A percentile compares a stretch with the other conserved stretches of the same genome.
These are phyloP conservation scores for Herpetospermum pedunculosum DNA, from an alignment of 306 rosid species.

Conservation along the genomic window DNA sequence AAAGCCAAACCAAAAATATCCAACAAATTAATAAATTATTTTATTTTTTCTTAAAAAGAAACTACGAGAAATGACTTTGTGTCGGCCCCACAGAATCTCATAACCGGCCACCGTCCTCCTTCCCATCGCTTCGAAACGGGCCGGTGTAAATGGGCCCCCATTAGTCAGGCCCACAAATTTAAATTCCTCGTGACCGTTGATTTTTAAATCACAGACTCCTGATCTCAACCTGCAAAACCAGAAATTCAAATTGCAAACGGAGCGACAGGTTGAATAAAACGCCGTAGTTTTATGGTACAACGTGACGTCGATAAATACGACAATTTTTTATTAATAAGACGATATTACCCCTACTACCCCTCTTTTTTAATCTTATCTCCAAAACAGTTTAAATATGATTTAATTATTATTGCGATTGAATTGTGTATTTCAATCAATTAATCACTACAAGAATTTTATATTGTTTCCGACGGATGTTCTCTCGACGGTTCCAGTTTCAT, in stretches of 20 bases:
- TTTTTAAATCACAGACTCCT: slow-evolving; percentile 16
- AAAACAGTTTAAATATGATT: too few relatives aligned
- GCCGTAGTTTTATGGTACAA: not conserved
- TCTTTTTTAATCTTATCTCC: not conserved
- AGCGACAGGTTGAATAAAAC: not conserved
- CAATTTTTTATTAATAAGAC: not conserved
- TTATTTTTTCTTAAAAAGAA: not conserved
- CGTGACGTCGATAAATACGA: not conserved
- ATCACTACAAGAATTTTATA: too few relatives aligned
- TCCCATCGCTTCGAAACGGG: not conserved
- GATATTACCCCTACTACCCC: not conserved
- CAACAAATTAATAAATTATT: not conserved
- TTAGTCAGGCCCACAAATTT: slow-evolving; percentile 17
- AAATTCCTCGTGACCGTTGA: slow-evolving; percentile 29
- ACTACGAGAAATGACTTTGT: not conserved
- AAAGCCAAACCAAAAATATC: not conserved
- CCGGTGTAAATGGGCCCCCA: not conserved
- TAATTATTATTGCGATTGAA: too few relatives aligned
- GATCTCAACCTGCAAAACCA: slow-evolving; percentile 18
- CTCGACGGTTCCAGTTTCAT: too few relatives aligned
- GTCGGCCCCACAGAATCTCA: not conserved
- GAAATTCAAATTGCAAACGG: slow-evolving; percentile 19
- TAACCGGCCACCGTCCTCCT: not conserved
- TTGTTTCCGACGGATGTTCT: too few relatives aligned
- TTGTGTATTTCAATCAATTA: too few relatives aligned